phyloP scores from a whole-genome alignment of 176 grass and related monocot genomes.

The barley (Hordeum vulgare) region DNA sequence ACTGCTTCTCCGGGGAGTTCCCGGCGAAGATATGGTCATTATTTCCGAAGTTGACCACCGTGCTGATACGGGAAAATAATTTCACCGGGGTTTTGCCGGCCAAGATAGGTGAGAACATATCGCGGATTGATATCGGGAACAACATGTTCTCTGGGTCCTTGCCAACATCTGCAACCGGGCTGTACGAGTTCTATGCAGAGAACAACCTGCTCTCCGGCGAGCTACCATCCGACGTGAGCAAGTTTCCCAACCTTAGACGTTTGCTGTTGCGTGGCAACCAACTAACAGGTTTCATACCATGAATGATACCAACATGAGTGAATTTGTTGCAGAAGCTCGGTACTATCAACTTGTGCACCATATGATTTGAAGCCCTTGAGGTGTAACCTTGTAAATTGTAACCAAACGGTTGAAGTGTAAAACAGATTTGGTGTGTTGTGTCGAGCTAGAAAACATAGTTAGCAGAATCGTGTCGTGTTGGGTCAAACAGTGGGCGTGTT shows the following conservation, averaged over 20 bases:
- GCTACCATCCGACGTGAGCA: neutral
- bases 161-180: neutral
- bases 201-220: constrained; percentile 13
- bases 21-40: constrained; percentile 10
- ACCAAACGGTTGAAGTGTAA: too few species aligned
- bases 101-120: neutral
- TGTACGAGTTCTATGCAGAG: neutral
- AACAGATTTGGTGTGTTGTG: too few species aligned
- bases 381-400: too few species aligned
- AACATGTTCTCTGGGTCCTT: neutral
- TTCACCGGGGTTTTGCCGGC: constrained; percentile 8
- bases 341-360: neutral
- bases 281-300: constrained; percentile 14
- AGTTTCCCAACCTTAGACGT: too few species aligned
- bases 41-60: neutral
- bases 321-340: neutral
- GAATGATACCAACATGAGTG: constrained; percentile 6
- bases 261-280: neutral
- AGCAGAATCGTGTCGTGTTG: too few species aligned
- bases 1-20: constrained; percentile 26
- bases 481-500: too few species aligned
- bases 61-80: neutral
- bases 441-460: too few species aligned
- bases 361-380: too few species aligned
- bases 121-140: accelerated